These are phyloP conservation scores for Boletus pseudo-olivaceus DNA, from an alignment of 768 basidiomycete species.

Conservation along the genomic window DNA sequence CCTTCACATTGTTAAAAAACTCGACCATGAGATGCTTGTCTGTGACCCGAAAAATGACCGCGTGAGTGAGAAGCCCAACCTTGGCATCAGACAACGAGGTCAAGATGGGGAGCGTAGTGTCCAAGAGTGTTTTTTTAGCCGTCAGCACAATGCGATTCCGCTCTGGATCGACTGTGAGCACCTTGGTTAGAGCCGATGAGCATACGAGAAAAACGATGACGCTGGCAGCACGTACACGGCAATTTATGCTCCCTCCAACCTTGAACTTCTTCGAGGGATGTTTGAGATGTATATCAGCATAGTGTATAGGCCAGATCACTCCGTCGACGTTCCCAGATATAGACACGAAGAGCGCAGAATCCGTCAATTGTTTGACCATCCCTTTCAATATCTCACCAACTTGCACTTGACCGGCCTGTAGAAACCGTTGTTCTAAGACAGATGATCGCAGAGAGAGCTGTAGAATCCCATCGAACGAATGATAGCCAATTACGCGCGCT, in stretches of 20 bases:
- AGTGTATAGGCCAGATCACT: constrained; percentile 91
- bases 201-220: neutral
- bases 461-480: constrained; percentile 80
- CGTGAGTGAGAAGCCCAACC: constrained; percentile 71
- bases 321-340: constrained; percentile 87
- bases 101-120: constrained; percentile 72
- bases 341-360: constrained; percentile 78
- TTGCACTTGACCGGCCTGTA: constrained; percentile 76
- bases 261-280: constrained; percentile 92
- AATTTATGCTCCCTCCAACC: constrained; percentile 76
- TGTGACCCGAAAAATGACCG: constrained; percentile 77
- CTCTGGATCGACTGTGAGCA: constrained; percentile 78
- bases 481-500: constrained; percentile 85
- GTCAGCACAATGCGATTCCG: constrained; percentile 82
- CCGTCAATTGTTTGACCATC: constrained; percentile 80
- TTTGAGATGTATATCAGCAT: constrained; percentile 91
- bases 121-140: constrained; percentile 85
- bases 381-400: constrained; percentile 88
- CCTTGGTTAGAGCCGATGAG: constrained; percentile 45
- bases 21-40: constrained; percentile 83
- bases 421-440: constrained; percentile 79
- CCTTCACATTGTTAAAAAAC: constrained; percentile 87
- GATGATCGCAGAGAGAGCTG: constrained; percentile 85
- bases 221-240: constrained; percentile 55
- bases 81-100: constrained; percentile 62